These are phyloP conservation scores for Fremontodendron californicum DNA, from an alignment of 345 rosid genomes.

Conservation along the genomic window DNA sequence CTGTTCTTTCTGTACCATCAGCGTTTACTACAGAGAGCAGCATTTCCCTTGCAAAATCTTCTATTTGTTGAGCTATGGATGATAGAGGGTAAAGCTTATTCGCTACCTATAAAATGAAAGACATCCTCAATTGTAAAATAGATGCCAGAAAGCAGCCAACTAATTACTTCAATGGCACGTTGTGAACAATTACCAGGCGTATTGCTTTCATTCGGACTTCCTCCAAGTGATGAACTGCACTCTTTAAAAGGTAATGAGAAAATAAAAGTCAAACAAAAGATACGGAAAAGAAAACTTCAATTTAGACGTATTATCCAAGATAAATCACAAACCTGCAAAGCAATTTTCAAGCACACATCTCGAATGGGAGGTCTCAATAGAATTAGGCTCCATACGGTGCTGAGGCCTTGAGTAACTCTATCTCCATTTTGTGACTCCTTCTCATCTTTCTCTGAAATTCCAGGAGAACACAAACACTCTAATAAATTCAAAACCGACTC, in stretches of 20 bases:
- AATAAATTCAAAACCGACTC: slow-evolving; percentile 72
- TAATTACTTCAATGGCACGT: slow-evolving; percentile 13
- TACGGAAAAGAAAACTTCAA: neutral
- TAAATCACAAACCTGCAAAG: slow-evolving; percentile 66
- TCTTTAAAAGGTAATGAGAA: slow-evolving; percentile 41
- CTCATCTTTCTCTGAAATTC: slow-evolving; percentile 48
- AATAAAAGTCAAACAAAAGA: slow-evolving; percentile 19
- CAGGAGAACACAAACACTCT: slow-evolving; percentile 82
- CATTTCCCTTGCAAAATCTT: slow-evolving; percentile 72
- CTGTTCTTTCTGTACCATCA: slow-evolving; percentile 36
- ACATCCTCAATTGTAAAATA: slow-evolving; percentile 19
- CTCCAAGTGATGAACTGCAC: slow-evolving; percentile 89
- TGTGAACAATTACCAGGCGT: slow-evolving; percentile 61
- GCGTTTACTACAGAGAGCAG: slow-evolving; percentile 50
- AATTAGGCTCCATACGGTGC: slow-evolving; percentile 88
- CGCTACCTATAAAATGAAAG: slow-evolving; percentile 67
- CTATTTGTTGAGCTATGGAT: slow-evolving; percentile 73
- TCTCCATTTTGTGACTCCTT: slow-evolving; percentile 76
- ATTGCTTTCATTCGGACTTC: slow-evolving; percentile 99
- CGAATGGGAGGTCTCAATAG: slow-evolving; percentile 81
- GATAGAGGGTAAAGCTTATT: slow-evolving; percentile 85
- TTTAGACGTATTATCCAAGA: slow-evolving; percentile 2
- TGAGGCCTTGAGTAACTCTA: slow-evolving; percentile 97
- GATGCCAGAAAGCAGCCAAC: slow-evolving; percentile 14
- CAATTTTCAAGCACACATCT: slow-evolving; percentile 79